phyloP scores from a whole-genome alignment of 139 green algal genomes.

The Coelastrella sp. region DNA sequence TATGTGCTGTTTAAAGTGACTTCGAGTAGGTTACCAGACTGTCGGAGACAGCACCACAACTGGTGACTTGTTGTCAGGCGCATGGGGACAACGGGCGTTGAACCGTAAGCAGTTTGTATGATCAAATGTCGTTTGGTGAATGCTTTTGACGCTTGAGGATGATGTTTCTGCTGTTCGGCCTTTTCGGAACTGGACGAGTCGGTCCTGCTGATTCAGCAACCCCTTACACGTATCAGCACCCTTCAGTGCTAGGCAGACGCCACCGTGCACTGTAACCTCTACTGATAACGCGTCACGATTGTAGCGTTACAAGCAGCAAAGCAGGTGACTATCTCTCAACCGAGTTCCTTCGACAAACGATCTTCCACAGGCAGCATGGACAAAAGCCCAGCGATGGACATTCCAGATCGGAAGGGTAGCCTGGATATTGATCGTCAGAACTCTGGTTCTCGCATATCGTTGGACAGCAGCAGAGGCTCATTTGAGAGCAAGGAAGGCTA shows the following conservation, averaged over 20 bases:
- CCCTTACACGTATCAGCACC: neutral
- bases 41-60: no score
- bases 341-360: neutral
- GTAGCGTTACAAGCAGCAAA: no score
- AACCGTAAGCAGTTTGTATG: no score
- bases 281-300: no score
- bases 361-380: neutral
- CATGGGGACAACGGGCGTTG: no score
- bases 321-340: neutral
- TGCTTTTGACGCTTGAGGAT: no score
- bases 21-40: no score
- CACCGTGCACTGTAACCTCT: no score
- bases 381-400: neutral
- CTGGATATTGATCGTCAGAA: neutral
- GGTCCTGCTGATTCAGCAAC: neutral
- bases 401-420: neutral
- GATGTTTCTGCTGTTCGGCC: neutral
- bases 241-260: no score
- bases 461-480: slow-evolving; percentile 5
- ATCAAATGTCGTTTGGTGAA: no score
- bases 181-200: neutral
- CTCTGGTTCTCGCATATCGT: neutral
- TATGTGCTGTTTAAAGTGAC: no score
- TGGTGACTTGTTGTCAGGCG: no score
- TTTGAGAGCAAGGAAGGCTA: neutral